These are phyloP conservation scores for Thuja plicata DNA, from an alignment of 83 land plant species.

Conservation along the genomic window DNA sequence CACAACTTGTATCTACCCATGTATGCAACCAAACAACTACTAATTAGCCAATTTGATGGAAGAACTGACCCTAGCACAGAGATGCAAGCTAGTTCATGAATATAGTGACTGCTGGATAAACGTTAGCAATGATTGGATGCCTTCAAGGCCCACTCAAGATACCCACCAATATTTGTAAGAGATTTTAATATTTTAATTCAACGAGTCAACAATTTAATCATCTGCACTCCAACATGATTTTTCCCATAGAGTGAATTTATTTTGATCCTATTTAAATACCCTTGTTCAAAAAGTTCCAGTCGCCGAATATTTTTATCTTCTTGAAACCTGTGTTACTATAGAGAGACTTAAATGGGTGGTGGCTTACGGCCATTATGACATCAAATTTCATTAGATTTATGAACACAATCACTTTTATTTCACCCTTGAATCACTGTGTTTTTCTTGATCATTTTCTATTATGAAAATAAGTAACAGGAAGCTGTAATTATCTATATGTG, in stretches of 20 bases:
- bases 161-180: not conserved
- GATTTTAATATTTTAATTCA: too few species aligned
- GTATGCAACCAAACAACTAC: not conserved
- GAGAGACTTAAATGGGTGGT: not conserved
- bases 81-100: not conserved
- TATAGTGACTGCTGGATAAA: too few species aligned
- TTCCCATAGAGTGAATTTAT: too few species aligned
- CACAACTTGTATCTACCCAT: not conserved
- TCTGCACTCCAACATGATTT: not conserved
- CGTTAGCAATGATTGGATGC: not conserved
- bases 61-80: not conserved
- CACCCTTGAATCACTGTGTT: not conserved
- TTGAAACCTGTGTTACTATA: not conserved
- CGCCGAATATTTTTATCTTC: not conserved
- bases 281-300: not conserved
- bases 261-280: not conserved
- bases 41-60: not conserved
- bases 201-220: too few species aligned
- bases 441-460: not conserved
- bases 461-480: not conserved
- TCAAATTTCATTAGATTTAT: not conserved
- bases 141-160: not conserved
- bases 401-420: not conserved
- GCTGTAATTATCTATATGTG: not conserved
- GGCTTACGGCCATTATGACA: not conserved